Evolutionary conservation across 495 filamentous ascomycete species (phyloP), one percentile per base, ranked within the genome.

Genomic region (Hapsidospora chrysogenum): DNA sequence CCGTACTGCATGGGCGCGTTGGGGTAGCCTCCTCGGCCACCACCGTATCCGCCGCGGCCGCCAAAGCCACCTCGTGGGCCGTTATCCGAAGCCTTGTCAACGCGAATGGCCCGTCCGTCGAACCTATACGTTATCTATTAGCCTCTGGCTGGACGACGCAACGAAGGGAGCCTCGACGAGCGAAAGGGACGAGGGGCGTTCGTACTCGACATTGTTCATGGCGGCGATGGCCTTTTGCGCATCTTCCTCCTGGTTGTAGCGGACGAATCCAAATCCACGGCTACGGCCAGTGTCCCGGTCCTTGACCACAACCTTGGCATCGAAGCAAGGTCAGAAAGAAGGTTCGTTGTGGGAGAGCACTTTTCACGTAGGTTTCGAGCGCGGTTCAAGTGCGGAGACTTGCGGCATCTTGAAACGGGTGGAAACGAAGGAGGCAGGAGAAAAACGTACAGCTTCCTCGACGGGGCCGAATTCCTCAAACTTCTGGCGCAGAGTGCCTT

Each of bases 131-230:
- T 16, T 14, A 11, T 33, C 17, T 27, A 14, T 19, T 7, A 35
- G 17, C 15, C 9, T 41, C 17, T 15, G 23, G 16, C 1, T 14
- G n/a, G 35, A 13, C 26, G 37, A 32, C 30, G 17, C 16, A 23
- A 10, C 16, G 10, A 21, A 20, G 17, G 21, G 35, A 26, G 21
- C 15, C 7, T 11, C 17, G 35, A 27, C 3, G 17, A 29, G 17
- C 27, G 17, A 17, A 35, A 9, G 23, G 7, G 21, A 34, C 17
- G 15, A 29, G 28, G 32, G 31, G 20, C 21, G 17, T 21, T 51
- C 78, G 55, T 66, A 95, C 89, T 96, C 89, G 38, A 80, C 65
- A 56, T 92, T 86, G 64, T 96, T 93, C 89, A 96, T 94, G 21
- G 54, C 61, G 3, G 54, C 46, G 52, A 92, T 89, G 20, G 89